phyloP scores from a whole-genome alignment of 2,329 filamentous ascomycete genomes.

The Pseudogymnoascus destructans region DNA sequence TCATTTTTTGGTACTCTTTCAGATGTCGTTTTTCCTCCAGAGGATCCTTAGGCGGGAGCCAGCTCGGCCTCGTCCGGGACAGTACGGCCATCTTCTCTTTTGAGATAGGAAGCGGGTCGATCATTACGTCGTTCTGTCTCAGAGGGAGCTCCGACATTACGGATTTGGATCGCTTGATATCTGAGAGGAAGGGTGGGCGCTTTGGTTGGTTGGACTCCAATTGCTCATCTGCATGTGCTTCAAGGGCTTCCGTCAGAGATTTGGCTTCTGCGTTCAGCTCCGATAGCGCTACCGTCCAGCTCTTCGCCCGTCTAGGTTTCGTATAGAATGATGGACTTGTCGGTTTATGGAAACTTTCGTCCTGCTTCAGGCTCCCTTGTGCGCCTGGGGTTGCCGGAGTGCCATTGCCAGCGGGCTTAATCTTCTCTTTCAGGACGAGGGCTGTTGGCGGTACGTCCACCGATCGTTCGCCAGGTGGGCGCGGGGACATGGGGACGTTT shows the following conservation, averaged over 20 bases:
- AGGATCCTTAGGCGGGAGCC: conserved; percentile 77
- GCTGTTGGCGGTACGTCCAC: conserved; percentile 41
- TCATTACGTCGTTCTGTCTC: conserved; percentile 56
- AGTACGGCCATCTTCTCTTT: conserved; percentile 79
- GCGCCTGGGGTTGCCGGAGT: conserved; percentile 46
- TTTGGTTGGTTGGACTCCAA: conserved; percentile 31
- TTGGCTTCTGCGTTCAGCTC: conserved; percentile 61
- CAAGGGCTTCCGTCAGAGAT: conserved; percentile 65
- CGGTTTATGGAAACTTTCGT: conserved; percentile 17
- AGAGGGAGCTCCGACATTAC: conserved; percentile 54
- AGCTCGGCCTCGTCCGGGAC: conserved; percentile 67
- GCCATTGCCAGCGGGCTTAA: conserved; percentile 38
- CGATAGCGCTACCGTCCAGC: conserved; percentile 59
- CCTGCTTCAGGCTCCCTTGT: conserved; percentile 46
- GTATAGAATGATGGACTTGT: conserved; percentile 6
- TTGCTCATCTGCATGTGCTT: conserved; percentile 59
- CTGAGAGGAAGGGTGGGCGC: conserved; percentile 23
- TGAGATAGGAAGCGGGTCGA: conserved; percentile 70
- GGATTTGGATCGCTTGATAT: conserved; percentile 44
- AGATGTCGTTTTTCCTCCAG: conserved; percentile 84
- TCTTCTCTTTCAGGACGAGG: conserved; percentile 20
- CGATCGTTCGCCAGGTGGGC: conserved; percentile 42
- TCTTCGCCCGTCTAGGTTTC: conserved; percentile 43
- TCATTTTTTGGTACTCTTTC: conserved; percentile 75
- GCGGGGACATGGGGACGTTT: conserved; percentile 73